Conservation (phyloP, 257 asterid species). For the Penstemon eatonii region DNA sequence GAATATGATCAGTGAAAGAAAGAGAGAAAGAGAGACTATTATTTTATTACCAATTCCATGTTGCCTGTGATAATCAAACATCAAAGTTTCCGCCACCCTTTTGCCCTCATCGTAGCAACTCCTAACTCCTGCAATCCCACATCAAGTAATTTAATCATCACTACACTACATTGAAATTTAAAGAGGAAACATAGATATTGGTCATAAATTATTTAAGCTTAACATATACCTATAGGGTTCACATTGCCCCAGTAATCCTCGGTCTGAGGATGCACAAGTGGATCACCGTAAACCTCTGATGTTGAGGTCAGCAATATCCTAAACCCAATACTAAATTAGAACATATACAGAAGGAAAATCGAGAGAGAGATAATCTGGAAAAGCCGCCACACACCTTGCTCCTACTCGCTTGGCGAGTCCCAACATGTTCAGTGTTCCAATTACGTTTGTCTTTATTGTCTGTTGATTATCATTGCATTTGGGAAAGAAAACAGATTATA, state of each 20-base stretch:
- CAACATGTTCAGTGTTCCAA: slow-evolving; percentile 94
- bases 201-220: too few relatives aligned
- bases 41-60: slow-evolving; percentile 71
- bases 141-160: not conserved
- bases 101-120: slow-evolving; percentile 97
- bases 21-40: slow-evolving; percentile 13
- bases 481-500: not conserved
- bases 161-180: not conserved
- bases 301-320: slow-evolving; percentile 96
- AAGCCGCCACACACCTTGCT: slow-evolving; percentile 63
- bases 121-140: slow-evolving; percentile 73
- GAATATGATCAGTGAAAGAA: not conserved
- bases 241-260: slow-evolving; percentile 99
- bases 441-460: slow-evolving; percentile 96
- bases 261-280: slow-evolving; percentile 89
- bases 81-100: slow-evolving; percentile 93
- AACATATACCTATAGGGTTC: slow-evolving; percentile 79
- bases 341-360: not conserved
- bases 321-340: slow-evolving; percentile 16
- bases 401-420: slow-evolving; percentile 99
- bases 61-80: slow-evolving; percentile 97
- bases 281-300: slow-evolving; percentile 97
- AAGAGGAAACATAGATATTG: too few relatives aligned
- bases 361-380: not conserved
- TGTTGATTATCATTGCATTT: slow-evolving; percentile 27